Conservation (phyloP, 768 basidiomycete genomes). For the Steccherinum ochraceum region DNA sequence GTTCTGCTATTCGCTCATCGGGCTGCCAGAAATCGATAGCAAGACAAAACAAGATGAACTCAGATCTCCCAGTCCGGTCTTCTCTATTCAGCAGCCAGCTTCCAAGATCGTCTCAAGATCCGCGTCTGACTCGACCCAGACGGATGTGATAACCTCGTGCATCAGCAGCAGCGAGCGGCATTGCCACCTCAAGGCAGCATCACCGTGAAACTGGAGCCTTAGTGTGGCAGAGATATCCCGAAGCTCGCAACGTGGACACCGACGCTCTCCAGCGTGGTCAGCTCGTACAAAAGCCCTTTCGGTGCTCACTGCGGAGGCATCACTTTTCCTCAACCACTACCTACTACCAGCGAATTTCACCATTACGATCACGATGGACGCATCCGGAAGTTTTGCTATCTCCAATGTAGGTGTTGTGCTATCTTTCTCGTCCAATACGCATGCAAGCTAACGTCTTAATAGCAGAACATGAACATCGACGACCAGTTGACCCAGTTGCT, state of each 20-base stretch:
- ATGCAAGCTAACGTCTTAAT: neutral
- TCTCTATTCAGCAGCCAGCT: neutral
- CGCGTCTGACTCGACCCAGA: too few relatives aligned
- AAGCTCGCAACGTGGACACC: neutral
- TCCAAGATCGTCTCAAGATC: neutral
- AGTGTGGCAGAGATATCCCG: neutral
- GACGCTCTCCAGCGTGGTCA: neutral
- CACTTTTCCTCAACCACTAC: neutral
- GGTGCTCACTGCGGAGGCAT: neutral
- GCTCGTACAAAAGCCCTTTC: neutral
- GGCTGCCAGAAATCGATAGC: neutral
- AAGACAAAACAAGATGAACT: neutral
- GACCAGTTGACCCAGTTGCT: slow-evolving; percentile 19
- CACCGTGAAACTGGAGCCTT: too few relatives aligned
- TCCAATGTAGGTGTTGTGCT: neutral
- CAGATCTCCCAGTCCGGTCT: neutral
- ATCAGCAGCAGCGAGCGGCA: neutral
- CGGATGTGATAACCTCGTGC: neutral
- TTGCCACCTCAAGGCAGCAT: neutral
- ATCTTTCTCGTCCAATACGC: neutral
- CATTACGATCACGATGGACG: neutral
- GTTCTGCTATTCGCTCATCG: too few relatives aligned
- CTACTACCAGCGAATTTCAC: neutral
- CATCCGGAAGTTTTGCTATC: neutral
- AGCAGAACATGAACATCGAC: slow-evolving; percentile 16